Base-by-base conservation (phyloP, 2,329 filamentous ascomycete species). In the Calonectria pseudoreteaudii region DNA sequence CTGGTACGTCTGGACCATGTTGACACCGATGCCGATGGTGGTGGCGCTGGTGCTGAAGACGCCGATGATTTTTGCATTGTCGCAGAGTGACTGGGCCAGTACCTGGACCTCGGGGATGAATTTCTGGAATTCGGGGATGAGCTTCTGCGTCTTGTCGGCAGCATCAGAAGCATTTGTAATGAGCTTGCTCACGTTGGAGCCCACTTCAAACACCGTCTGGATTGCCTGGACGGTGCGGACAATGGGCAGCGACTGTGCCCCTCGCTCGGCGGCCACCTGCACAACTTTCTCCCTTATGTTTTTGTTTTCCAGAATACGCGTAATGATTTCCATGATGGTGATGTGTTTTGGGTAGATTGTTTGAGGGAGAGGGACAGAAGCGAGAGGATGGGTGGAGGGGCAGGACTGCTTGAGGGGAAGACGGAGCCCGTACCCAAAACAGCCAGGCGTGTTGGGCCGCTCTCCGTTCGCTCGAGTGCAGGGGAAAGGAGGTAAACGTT, bases 1-100 rank as follows among this genome's bases (percentile, higher is more conserved):
- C 64, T 85, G 84, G 58, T 85, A 85, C 2, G 83, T 82, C 68
- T 81, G 78, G 5, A 85, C 78, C 10, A 84, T 70, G 71, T 85
- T 85, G 14, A 79, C 80, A n/a, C 80, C 84, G 53, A 83, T 82
- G 11, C 82, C 80, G 31, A 83, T 72, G 1, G 81, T 77, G 8
- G 78, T 80, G 4, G 83, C 83, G 20, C 82, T 79, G 6, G 78
- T 75, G 72, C 75, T 82, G 56, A 85, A 85, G 14, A 77, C 75
- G n/a, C 76, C 73, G 38, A 84, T 79, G 14, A 85, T 75, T 30
- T 80, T 80, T 36, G 80, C 77, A 50, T 78, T 82, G 50, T 85
- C 83, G 71, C 80, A 81, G 28, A 84, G 72, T 4, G 83, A 84
- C 71, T 80, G 78, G n/a, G 79, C 82, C 77, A 84, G 79, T 13